Evolutionary conservation across 495 filamentous ascomycete species (phyloP).

Genomic region (Annulohypoxylon maeteangense): DNA sequence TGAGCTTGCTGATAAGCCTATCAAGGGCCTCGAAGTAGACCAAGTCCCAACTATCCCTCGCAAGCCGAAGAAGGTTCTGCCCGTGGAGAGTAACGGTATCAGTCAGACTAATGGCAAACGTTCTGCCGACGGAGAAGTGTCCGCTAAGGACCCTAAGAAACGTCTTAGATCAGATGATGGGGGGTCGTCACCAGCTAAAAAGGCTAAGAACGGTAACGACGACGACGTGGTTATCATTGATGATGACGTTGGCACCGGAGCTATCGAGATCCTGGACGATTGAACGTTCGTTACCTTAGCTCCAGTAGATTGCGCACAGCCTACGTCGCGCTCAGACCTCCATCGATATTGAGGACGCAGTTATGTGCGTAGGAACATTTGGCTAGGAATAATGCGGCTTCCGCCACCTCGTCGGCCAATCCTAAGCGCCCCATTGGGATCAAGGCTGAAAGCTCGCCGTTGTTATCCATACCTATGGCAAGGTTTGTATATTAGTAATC

Average conservation of each 20-base stretch:
- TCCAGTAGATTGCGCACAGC: neutral
- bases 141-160: constrained; percentile 47
- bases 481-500: constrained; percentile 48
- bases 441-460: constrained; percentile 38
- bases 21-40: constrained; percentile 47
- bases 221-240: constrained; percentile 60
- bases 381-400: constrained; percentile 82
- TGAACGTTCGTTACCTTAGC: constrained; percentile 31
- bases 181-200: constrained; percentile 51
- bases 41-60: constrained; percentile 57
- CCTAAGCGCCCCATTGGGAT: constrained; percentile 82
- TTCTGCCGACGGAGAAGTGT: constrained; percentile 28
- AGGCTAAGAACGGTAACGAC: constrained; percentile 51
- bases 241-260: constrained; percentile 68
- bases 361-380: constrained; percentile 83
- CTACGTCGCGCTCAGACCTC: constrained; percentile 76
- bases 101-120: constrained; percentile 46
- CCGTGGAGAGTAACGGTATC: constrained; percentile 48
- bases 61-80: constrained; percentile 53
- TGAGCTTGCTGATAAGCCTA: constrained; percentile 52
- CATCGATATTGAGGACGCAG: constrained; percentile 86
- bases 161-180: constrained; percentile 50
- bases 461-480: constrained; percentile 48
- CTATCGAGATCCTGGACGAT: constrained; percentile 81
- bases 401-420: constrained; percentile 74